Evolutionary conservation across 129 eudicot species (phyloP), one percentile per base, ranked within the genome.

Genomic region (Daucus carota): DNA sequence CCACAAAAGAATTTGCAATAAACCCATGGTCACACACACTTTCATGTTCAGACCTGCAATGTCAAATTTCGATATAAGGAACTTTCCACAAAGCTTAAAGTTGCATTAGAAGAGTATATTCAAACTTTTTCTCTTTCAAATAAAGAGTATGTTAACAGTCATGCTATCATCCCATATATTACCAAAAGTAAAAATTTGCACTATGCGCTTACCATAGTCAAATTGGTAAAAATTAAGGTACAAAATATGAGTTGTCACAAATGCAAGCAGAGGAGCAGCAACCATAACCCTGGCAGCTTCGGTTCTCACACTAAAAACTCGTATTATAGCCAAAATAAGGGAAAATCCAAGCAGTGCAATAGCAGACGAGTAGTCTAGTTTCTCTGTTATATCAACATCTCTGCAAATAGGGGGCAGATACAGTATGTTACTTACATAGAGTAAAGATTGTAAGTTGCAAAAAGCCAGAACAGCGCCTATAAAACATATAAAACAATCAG

Each of bases 221-320:
- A 94, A 79, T 8, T 79, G 76, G 77, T 87, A 94, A 83, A 85
- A 89, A 84, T 94, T 94, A 80, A 94, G 43, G 70, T 87, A 94
- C 86, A 94, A 79, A 84, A 91, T 89, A 76, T 94, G 99, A 79
- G 99, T 94, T 22, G 90, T 86, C 82, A 85, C 80, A 73, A 94
- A 87, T 47, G 93, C 99, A 36, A 89, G 80, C 71, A 94, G 47
- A 22, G 99, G 99, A 76, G 99, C 97, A 71, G 96, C 78, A 80
- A 94, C 85, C 97, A 94, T 94, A 46, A 94, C 97, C 81, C 97
- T 90, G 20, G 90, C 83, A 74, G 97, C 99, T 80, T 94, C 97
- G 40, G 66, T 60, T 83, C 82, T 87, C 48, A 91, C 85, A 72
- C 62, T 89, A 83, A 94, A 91, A 78, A 77, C 79, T 80, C 99